phyloP scores from a whole-genome alignment of 2,329 filamentous ascomycete species.

The Pleoardoris graminearum region DNA sequence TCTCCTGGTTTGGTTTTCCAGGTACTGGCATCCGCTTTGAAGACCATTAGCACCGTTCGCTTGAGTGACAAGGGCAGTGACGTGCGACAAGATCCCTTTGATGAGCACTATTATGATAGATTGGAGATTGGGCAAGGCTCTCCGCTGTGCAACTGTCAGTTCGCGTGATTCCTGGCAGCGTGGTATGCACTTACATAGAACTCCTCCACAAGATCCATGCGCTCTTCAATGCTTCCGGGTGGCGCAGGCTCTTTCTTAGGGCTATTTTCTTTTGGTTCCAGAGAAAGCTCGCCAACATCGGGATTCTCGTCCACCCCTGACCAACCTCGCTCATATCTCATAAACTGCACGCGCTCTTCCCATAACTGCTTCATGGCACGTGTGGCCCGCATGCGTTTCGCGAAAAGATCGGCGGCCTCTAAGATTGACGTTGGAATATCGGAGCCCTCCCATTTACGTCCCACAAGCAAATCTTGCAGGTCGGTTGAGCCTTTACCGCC shows the following conservation, averaged over 20 bases:
- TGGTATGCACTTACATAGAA: constrained; percentile 75
- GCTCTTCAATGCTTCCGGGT: constrained; percentile 60
- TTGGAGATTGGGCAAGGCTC: constrained; percentile 82
- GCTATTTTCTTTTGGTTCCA: constrained; percentile 39
- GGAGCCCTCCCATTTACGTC: constrained; percentile 87
- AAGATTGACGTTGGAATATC: constrained; percentile 93
- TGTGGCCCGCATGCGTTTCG: constrained; percentile 86
- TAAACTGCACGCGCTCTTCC: constrained; percentile 88
- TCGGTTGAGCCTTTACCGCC: constrained; percentile 86
- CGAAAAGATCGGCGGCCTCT: constrained; percentile 91
- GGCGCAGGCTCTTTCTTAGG: constrained; percentile 45
- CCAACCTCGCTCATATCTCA: constrained; percentile 93
- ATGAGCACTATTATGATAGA: constrained; percentile 91
- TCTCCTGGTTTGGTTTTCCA: constrained; percentile 47
- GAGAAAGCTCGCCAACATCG: constrained; percentile 48
- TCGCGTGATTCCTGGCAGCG: neutral
- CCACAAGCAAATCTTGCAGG: constrained; percentile 77
- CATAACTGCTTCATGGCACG: constrained; percentile 90
- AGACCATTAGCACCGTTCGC: constrained; percentile 53
- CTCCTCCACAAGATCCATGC: constrained; percentile 73
- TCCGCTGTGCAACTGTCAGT: constrained; percentile 58
- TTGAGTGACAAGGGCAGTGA: constrained; percentile 78
- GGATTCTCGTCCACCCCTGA: constrained; percentile 56
- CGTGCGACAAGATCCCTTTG: constrained; percentile 83
- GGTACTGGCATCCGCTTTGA: constrained; percentile 52